Base-by-base conservation (phyloP, 2,329 filamentous ascomycete genomes). In the Dryadomyces quercivorus region DNA sequence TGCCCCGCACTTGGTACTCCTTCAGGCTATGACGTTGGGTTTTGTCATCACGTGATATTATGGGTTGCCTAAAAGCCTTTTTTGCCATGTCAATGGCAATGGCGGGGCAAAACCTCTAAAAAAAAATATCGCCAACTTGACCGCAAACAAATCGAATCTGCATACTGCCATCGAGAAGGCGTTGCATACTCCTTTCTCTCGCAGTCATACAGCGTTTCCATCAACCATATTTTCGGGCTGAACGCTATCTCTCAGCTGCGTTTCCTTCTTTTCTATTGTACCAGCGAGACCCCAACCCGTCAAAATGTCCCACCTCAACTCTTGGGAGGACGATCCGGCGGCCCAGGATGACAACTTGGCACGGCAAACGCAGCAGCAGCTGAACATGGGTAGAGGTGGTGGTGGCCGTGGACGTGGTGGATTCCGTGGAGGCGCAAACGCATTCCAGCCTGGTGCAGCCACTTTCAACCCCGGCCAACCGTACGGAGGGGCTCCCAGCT, bases 261-360 rank as follows among this genome's bases (percentile, higher is more conserved):
- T 6, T 6, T n/a, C n/a, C 21, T 3, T n/a, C 16, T 42, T 18
- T 18, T 7, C 9, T 22, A 8, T 26, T n/a, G 5, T 9, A 42
- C 22, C 36, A 16, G 12, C 9, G 36, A 20, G 20, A 26, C 21
- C 9, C 20, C 18, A 42, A 43, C 22, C 38, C 16, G 9, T 26
- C 36, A 60, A 26, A 47, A 61, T 61, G 59, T 57, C 91, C 63
- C 84, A 91, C 70, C 86, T 89, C 65, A 90, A 95, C 70, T 95
- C 90, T 59, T 97, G 93, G 88, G 91, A 97, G 73, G 89, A 95
- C 65, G 88, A 91, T 65, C 83, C 84, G 64, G 76, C 84, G 54
- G 83, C 81, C 59, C 85, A 88, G 75, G 85, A 91, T 64, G 85
- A 88, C 63, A 81, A 81, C 68, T 81, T 95, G 69, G 81, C 87